These are phyloP conservation scores for Juncus effusus DNA, from an alignment of 176 grass and related monocot genomes.

Conservation along the genomic window DNA sequence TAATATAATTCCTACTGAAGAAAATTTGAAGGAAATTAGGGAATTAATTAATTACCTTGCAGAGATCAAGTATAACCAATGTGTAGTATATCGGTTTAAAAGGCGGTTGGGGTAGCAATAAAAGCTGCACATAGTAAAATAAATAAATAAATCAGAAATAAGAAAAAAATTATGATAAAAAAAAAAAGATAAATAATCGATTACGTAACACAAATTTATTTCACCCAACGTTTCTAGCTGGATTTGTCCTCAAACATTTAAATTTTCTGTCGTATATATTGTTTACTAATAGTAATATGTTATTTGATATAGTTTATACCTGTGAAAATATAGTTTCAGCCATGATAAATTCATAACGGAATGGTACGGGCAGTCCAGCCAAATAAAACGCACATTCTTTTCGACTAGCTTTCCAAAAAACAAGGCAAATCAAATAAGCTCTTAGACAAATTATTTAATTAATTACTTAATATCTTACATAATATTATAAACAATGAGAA, in stretches of 20 bases:
- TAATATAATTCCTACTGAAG: no score
- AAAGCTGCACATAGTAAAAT: conserved; percentile 54
- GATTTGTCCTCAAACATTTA: conserved; percentile 1
- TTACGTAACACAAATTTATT: background rate
- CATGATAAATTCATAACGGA: conserved; percentile 97
- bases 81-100: conserved; percentile 97
- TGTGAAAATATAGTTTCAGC: conserved; percentile 99
- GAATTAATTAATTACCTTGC: conserved; percentile 56
- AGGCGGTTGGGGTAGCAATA: conserved; percentile 89
- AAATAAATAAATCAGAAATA: conserved; percentile 15
- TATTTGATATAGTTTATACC: conserved; percentile 33
- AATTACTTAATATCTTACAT: background rate
- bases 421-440: conserved; percentile 12
- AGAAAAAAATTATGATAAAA: conserved; percentile 9
- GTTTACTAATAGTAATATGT: no score
- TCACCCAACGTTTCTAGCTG: background rate
- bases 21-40: no score
- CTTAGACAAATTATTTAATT: conserved; percentile 10
- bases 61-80: conserved; percentile 95
- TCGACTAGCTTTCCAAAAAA: conserved; percentile 91
- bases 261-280: no score
- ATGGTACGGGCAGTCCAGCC: conserved; percentile 82
- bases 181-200: conserved; percentile 12
- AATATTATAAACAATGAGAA: background rate
- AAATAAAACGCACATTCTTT: conserved; percentile 99